A percentile compares a stretch with the other conserved stretches of the same genome.
phyloP scores from a whole-genome alignment of 352 stramenopile species.

The Pythium phragmitis region DNA sequence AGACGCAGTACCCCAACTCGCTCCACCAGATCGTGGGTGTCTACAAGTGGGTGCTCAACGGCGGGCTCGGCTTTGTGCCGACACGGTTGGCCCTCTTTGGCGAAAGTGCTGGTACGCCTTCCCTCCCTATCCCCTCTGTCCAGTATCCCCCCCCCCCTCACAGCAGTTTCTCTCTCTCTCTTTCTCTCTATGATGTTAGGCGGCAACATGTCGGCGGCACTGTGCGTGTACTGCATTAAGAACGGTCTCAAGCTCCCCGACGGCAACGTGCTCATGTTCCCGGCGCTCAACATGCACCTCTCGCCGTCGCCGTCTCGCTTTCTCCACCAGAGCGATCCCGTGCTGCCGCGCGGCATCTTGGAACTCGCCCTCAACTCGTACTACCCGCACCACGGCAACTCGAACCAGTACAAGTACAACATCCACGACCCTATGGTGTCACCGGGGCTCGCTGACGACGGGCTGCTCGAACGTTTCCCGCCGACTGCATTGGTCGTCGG shows the following conservation, averaged over 20 bases:
- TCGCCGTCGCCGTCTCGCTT: constrained; percentile 86
- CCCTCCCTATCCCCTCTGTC: background rate
- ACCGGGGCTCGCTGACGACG: constrained; percentile 74
- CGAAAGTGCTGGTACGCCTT: constrained; percentile 72
- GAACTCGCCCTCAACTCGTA: constrained; percentile 84
- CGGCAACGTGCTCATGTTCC: constrained; percentile 88
- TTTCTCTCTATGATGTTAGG: constrained; percentile 31
- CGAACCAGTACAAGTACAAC: constrained; percentile 87
- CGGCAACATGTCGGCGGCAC: constrained; percentile 82
- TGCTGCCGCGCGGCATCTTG: constrained; percentile 79
- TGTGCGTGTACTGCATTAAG: constrained; percentile 85
- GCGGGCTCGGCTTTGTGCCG: constrained; percentile 70
- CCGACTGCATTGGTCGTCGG: constrained; percentile 83
- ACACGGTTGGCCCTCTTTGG: constrained; percentile 76
- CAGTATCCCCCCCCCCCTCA: background rate
- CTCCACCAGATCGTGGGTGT: constrained; percentile 78
- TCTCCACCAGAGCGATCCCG: constrained; percentile 85
- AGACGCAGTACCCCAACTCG: constrained; percentile 79
- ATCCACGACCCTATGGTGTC: constrained; percentile 88
- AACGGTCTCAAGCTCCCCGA: constrained; percentile 65
- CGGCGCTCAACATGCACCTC: constrained; percentile 87
- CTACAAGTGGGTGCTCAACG: constrained; percentile 84
- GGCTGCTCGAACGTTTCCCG: constrained; percentile 72
- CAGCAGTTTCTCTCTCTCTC: background rate
- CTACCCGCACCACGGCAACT: constrained; percentile 79